Evolutionary conservation across 2,329 filamentous ascomycete species (phyloP), one percentile per base, ranked within the genome.

Genomic region (Ascochyta rabiei): DNA sequence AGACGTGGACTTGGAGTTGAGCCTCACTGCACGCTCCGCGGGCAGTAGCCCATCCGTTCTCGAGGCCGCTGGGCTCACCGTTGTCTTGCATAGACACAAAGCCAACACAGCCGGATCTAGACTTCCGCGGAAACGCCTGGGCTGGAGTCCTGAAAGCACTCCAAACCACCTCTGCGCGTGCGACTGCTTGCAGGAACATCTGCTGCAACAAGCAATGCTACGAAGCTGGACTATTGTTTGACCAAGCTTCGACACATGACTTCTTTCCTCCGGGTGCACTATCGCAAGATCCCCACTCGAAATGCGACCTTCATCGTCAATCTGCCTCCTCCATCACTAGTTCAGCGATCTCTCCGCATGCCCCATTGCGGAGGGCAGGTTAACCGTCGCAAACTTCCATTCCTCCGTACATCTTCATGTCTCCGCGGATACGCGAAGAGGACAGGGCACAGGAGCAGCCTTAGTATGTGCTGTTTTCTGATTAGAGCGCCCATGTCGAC

Each of bases 321-420:
- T 42, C 35, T 24, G 28, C 42, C 31, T 26, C 19, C 42, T 50
- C 41, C 16, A 31, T 10, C 31, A 40, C 52, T 55, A 55, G 52
- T 37, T 39, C 42, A 50, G 46, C 37, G 46, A 46, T 23, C 42
- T 55, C 52, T 50, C 52, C 52, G 46, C 46, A 55, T 12, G 46
- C 30, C 42, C 52, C 52, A 39, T 55, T 50, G 52, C 41, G 52
- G 52, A 55, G 31, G 52, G 52, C 46, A 55, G 37, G 41, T 55
- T 50, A 50, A 50, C 46, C 52, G 46, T 50, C 42, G 35, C 46
- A 42, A 42, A 34, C 31, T 42, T 50, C 35, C 41, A 37, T 46
- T 34, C 24, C 52, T 50, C 31, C 37, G 41, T 7, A 26, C 18
- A 26, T 24, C 19, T 4, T 50, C 13, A 28, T 10, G 30, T 12